These are phyloP conservation scores for Aspergillus glaucus DNA, from an alignment of 2,329 filamentous ascomycete species.

Conservation along the genomic window DNA sequence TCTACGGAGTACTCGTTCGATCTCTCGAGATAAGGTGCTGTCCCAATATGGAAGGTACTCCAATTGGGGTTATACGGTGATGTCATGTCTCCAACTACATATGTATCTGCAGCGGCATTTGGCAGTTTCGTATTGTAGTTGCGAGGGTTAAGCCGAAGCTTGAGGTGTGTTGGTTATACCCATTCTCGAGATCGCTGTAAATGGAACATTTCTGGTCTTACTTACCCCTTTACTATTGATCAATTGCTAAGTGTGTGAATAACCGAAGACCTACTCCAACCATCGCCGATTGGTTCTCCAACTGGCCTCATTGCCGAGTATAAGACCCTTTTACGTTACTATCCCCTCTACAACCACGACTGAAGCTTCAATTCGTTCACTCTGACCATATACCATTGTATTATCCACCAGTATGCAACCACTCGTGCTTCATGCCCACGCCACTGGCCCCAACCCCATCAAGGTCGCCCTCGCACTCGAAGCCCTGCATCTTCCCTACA, in stretches of 20 bases:
- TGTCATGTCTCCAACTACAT: not conserved
- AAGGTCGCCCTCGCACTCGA: conserved; percentile 41
- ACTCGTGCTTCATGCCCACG: conserved; percentile 36
- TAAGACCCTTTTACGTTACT: not conserved
- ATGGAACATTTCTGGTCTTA: not conserved
- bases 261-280: too few relatives aligned
- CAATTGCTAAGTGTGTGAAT: not conserved
- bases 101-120: not conserved
- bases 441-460: conserved; percentile 38
- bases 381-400: not conserved
- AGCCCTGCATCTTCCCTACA: conserved; percentile 35
- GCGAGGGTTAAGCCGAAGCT: too few relatives aligned
- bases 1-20: too few relatives aligned
- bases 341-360: not conserved
- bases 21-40: not conserved
- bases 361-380: not conserved
- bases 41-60: not conserved
- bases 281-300: not conserved
- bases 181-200: not conserved
- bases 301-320: not conserved
- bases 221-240: not conserved
- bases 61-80: not conserved
- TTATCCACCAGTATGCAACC: conserved; percentile 17
- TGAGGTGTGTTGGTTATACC: not conserved
- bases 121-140: not conserved